These are phyloP conservation scores for Vitis hybrid DNA, from an alignment of 177 flowering plant species.

Conservation along the genomic window DNA sequence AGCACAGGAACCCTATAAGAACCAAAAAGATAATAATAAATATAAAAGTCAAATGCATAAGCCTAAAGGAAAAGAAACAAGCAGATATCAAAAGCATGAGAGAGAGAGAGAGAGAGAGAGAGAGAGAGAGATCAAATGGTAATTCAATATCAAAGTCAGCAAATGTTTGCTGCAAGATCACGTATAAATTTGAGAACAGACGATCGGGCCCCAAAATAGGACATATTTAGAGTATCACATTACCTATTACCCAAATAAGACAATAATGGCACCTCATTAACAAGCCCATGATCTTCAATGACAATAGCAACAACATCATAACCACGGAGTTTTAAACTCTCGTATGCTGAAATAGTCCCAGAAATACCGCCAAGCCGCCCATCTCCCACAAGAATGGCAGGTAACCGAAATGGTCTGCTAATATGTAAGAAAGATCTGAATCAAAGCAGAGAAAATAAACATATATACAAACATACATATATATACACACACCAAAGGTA, in stretches of 20 bases:
- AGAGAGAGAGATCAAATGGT: no score
- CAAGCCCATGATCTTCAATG: conserved; percentile 81
- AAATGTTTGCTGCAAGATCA: background rate
- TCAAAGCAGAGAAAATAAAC: background rate
- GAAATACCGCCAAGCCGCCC: conserved; percentile 96
- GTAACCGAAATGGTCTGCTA: conserved; percentile 83
- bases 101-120: no score
- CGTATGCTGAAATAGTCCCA: conserved; percentile 90
- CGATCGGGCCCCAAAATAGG: background rate
- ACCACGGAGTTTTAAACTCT: conserved; percentile 81
- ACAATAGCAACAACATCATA: conserved; percentile 87
- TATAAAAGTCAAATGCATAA: background rate
- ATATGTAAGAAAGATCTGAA: background rate
- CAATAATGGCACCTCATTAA: conserved; percentile 64
- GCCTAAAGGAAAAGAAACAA: background rate
- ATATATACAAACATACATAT: background rate
- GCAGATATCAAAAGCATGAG: background rate
- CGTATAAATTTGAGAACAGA: background rate
- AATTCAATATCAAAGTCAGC: no score
- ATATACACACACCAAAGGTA: background rate
- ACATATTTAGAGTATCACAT: background rate
- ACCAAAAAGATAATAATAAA: background rate
- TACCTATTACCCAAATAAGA: conserved; percentile 80
- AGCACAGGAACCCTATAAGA: conserved; percentile 74
- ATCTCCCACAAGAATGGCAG: conserved; percentile 94